Conservation (phyloP, 768 basidiomycete genomes). For the Clathrus columnatus region DNA sequence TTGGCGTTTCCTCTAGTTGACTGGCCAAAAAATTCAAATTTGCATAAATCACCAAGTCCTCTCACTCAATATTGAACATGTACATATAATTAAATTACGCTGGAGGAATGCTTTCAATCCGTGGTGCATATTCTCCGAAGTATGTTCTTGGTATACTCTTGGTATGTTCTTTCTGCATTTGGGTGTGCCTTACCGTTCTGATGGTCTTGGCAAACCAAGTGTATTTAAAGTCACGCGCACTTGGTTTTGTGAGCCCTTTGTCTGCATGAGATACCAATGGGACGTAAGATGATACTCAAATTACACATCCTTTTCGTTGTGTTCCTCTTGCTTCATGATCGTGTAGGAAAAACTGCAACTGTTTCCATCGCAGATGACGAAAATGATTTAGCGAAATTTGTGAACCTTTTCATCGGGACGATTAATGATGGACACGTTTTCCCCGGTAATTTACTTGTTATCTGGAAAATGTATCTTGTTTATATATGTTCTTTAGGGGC, state of each 20-base stretch:
- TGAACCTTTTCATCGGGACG: constrained; percentile 57
- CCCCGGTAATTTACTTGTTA: constrained; percentile 34
- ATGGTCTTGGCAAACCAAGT: neutral
- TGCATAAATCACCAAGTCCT: too few species aligned
- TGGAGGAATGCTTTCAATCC: too few species aligned
- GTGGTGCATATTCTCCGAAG: neutral
- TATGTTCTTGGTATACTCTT: too few species aligned
- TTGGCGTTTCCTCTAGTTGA: too few species aligned
- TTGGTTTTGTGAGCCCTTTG: neutral
- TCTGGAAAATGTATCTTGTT: neutral
- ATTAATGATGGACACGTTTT: constrained; percentile 59
- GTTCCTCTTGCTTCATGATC: neutral
- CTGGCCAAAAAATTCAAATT: too few species aligned
- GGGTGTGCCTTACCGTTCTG: neutral
- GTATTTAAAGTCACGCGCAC: neutral
- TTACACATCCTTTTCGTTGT: neutral
- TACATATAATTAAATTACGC: too few species aligned
- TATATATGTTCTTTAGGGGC: constrained; percentile 33
- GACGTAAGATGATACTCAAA: neutral
- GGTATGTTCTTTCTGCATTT: too few species aligned
- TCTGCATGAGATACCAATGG: neutral
- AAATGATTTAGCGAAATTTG: constrained; percentile 23
- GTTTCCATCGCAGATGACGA: too few species aligned
- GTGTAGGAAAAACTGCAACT: neutral
- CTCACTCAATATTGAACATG: too few species aligned